phyloP scores from a whole-genome alignment of 208 protist species.

The Acanthamoeba castellanii region DNA sequence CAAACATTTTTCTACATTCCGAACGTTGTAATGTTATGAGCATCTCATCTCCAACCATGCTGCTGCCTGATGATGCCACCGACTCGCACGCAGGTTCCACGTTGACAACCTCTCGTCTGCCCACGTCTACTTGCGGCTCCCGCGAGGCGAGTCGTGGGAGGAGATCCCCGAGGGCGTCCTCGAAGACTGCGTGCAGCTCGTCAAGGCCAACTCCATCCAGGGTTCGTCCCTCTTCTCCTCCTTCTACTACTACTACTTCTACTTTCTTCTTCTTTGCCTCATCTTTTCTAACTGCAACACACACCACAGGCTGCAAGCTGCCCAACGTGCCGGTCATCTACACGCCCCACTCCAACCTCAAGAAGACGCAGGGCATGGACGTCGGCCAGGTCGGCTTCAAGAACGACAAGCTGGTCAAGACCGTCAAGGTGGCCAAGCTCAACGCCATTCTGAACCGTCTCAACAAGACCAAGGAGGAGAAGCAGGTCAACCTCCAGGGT shows the following conservation, averaged over 20 bases:
- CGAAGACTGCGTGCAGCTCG: constrained; percentile 97
- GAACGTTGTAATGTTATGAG: too few relatives aligned
- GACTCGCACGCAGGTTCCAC: constrained; percentile 92
- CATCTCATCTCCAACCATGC: not conserved
- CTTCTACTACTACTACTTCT: not conserved
- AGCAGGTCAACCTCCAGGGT: constrained; percentile 85
- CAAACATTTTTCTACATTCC: not conserved
- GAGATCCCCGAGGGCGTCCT: constrained; percentile 95
- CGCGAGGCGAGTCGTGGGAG: constrained; percentile 93
- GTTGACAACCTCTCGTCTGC: constrained; percentile 97
- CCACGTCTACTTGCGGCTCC: constrained; percentile 97
- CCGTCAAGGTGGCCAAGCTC: constrained; percentile 90
- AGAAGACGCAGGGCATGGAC: constrained; percentile 97
- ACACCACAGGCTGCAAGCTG: constrained; percentile 86
- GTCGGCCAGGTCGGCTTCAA: constrained; percentile 97
- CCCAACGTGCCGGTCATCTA: constrained; percentile 95
- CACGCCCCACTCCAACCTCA: constrained; percentile 97
- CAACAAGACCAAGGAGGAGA: constrained; percentile 95
- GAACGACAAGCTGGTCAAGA: constrained; percentile 89
- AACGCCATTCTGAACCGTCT: constrained; percentile 93
- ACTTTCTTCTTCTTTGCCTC: constrained; percentile 87
- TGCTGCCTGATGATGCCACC: not conserved
- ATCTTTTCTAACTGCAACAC: not conserved
- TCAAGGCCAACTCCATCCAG: constrained; percentile 98
- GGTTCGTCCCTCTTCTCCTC: constrained; percentile 80